Percentiles rank a stretch among this genome's conserved stretches.
Conservation (phyloP, 2,329 filamentous ascomycete genomes). For the Hypoxylon sp. region DNA sequence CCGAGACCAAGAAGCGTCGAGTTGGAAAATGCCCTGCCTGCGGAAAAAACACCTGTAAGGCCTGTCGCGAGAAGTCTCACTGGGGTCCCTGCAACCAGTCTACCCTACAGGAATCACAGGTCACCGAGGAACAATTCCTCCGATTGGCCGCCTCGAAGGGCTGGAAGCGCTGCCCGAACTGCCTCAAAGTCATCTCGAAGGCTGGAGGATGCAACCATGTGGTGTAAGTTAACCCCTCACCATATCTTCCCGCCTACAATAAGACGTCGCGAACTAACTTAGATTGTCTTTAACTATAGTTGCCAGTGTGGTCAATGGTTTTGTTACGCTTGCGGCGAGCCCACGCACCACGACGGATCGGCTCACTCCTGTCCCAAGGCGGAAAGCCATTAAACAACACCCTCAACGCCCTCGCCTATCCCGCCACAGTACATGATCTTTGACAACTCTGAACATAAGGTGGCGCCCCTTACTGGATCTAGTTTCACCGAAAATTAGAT, state of each 20-base stretch:
- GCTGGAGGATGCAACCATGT: constrained; percentile 43
- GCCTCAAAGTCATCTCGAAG: constrained; percentile 40
- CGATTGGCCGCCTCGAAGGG: constrained; percentile 32
- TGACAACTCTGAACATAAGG: too few species aligned
- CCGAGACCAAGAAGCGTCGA: constrained; percentile 14
- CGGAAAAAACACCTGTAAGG: constrained; percentile 39
- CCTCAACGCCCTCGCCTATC: too few species aligned
- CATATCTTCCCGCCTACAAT: neutral
- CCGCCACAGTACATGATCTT: too few species aligned
- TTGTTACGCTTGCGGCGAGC: constrained; percentile 42
- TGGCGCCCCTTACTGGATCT: too few species aligned
- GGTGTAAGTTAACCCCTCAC: constrained; percentile 24
- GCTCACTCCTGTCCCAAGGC: neutral
- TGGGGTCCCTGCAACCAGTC: constrained; percentile 39
- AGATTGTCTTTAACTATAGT: constrained; percentile 19
- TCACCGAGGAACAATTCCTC: constrained; percentile 13
- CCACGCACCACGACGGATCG: too few species aligned
- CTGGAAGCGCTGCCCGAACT: constrained; percentile 48
- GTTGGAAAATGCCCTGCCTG: constrained; percentile 38
- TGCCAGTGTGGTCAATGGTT: constrained; percentile 44
- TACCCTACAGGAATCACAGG: constrained; percentile 2
- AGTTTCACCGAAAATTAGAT: too few species aligned
- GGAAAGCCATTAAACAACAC: neutral
- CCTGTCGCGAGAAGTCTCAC: constrained; percentile 47
- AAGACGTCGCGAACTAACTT: neutral